These are phyloP conservation scores for Zygoascus meyerae DNA, from an alignment of 1,139 yeast genomes.

Conservation along the genomic window DNA sequence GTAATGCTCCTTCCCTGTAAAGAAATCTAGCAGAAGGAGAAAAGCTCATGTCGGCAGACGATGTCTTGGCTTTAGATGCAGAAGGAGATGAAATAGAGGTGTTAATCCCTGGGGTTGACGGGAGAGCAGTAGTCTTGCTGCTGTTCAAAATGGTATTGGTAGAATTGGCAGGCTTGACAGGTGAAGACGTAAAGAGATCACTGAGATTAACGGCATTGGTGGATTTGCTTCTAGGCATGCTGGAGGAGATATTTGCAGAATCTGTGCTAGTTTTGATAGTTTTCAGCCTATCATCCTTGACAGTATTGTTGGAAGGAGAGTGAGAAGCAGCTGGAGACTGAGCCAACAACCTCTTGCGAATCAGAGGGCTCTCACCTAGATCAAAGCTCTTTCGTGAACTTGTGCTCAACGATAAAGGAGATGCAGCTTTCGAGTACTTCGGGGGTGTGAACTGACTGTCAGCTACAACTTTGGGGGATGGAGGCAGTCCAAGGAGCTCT, in stretches of 20 bases:
- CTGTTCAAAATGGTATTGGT: not conserved
- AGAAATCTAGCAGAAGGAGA: not conserved
- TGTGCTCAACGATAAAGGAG: not conserved
- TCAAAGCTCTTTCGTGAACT: not conserved
- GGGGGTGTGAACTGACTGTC: constrained; percentile 28
- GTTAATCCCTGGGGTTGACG: not conserved
- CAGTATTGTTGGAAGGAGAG: not conserved
- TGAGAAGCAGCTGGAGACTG: not conserved
- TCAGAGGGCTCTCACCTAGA: not conserved
- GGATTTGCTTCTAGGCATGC: not conserved
- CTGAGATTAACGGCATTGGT: not conserved
- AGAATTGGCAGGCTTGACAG: not conserved
- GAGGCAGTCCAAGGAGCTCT: constrained; percentile 39
- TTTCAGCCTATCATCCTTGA: not conserved
- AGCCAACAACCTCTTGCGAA: not conserved
- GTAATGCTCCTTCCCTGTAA: not conserved
- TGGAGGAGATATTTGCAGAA: not conserved
- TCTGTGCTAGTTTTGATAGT: not conserved
- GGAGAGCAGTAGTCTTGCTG: not conserved
- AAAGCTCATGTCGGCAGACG: not conserved
- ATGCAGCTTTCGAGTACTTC: constrained; percentile 23
- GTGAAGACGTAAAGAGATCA: not conserved
- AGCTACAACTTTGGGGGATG: constrained; percentile 22
- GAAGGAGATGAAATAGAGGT: not conserved
- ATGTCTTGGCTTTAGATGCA: not conserved